phyloP scores from a whole-genome alignment of 305 asterid genomes.

The Solanum hybrid region DNA sequence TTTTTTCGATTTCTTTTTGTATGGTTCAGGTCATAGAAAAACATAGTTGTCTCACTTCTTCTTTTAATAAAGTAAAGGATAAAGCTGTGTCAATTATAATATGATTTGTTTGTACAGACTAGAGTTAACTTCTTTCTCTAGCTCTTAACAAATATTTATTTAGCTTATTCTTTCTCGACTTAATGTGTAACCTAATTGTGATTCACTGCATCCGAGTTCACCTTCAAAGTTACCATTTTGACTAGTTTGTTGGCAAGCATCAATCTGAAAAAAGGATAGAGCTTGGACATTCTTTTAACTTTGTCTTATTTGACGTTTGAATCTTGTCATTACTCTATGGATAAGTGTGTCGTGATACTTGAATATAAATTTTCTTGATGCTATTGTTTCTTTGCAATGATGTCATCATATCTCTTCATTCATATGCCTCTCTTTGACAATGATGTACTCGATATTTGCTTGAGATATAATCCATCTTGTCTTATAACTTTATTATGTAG shows the following conservation, averaged over 20 bases:
- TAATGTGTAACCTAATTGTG: not conserved
- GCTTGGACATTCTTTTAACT: not conserved
- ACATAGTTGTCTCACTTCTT: not conserved
- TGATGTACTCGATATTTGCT: not conserved
- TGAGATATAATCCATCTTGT: not conserved
- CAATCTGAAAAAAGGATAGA: not conserved
- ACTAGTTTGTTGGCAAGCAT: not conserved
- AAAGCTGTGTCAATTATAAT: no score
- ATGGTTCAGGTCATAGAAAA: not conserved
- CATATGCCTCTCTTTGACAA: not conserved
- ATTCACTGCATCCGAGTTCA: not conserved
- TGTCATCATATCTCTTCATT: not conserved
- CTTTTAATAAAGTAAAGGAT: not conserved
- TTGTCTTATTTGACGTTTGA: not conserved
- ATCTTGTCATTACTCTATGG: not conserved
- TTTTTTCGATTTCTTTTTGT: not conserved
- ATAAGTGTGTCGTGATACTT: not conserved
- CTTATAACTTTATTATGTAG: not conserved
- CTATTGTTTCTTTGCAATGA: not conserved
- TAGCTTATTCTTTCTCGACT: not conserved
- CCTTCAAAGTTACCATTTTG: not conserved
- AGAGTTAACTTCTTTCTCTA: not conserved
- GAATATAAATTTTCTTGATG: not conserved
- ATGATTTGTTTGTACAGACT: not conserved
- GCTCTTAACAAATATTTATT: not conserved